Percentiles rank a stretch among this genome's conserved stretches.
Evolutionary conservation across 768 basidiomycete species (phyloP).

Genomic region (Cystobasidium ongulense): DNA sequence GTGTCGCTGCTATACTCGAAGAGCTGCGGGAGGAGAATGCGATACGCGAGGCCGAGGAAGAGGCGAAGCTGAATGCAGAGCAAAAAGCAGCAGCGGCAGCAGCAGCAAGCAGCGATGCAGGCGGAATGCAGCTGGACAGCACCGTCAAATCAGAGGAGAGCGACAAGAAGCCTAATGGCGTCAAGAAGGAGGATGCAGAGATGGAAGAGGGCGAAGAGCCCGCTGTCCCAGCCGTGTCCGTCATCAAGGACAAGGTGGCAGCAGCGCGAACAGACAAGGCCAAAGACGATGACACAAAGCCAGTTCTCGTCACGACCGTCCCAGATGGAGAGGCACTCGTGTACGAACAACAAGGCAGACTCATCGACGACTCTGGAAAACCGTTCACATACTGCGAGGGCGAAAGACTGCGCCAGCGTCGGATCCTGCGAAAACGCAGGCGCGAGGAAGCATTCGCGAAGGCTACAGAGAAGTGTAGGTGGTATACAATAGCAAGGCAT

Average conservation of each 20-base stretch:
- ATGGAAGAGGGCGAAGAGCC: slow-evolving; percentile 63
- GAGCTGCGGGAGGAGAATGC: slow-evolving; percentile 65
- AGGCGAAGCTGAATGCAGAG: slow-evolving; percentile 34
- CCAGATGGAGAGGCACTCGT: background rate
- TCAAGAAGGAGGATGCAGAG: slow-evolving; percentile 14
- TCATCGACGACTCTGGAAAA: slow-evolving; percentile 6
- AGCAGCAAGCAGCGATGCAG: slow-evolving; percentile 42
- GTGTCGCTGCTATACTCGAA: slow-evolving; percentile 67
- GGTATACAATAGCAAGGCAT: too few relatives aligned
- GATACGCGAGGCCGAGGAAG: slow-evolving; percentile 36
- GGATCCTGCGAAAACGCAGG: slow-evolving; percentile 71
- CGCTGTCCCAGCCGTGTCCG: slow-evolving; percentile 12
- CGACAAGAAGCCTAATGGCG: background rate
- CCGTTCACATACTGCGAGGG: slow-evolving; percentile 65
- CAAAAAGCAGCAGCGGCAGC: slow-evolving; percentile 27
- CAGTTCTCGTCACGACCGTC: background rate
- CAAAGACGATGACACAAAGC: background rate
- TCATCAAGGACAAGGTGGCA: slow-evolving; percentile 48
- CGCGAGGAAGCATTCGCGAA: slow-evolving; percentile 65
- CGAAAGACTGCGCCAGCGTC: slow-evolving; percentile 63
- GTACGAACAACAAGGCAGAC: slow-evolving; percentile 4
- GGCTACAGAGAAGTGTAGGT: slow-evolving; percentile 78
- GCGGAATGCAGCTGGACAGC: slow-evolving; percentile 31
- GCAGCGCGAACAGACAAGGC: background rate
- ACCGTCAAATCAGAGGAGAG: slow-evolving; percentile 4